Evolutionary conservation across 352 stramenopile genomes (phyloP), one percentile per base, ranked within the genome.

Genomic region (Phytopythium mirpurense): DNA sequence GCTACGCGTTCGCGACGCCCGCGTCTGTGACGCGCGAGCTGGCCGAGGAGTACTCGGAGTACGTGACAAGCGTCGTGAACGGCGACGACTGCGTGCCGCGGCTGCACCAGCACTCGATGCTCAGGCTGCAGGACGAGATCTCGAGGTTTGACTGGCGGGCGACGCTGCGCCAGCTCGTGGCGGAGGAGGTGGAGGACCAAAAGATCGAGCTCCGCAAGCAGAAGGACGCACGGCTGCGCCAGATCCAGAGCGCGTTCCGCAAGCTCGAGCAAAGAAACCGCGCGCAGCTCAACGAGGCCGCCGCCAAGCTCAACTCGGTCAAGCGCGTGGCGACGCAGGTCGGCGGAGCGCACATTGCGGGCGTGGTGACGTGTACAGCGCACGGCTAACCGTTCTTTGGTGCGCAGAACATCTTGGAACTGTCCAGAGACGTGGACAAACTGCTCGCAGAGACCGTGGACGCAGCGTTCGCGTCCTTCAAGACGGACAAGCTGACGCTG

Each of bases 31-130:
- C 81, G 6, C 58, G 58, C 6, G 66, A 88, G 9, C 44, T 94
- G 19, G 83, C 83, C 2, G 53, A 63, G 24, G 59, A 57, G 10
- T 90, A 77, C 40, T 59, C 70, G 14, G 71, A 73, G 27, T 78
- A 76, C 42, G 78, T 94, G 14, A 91, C 80, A 10, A 78, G 68
- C 3, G 67, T 94, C 27, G 75, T 94, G 31, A 81, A 89, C 35
- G 81, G 81, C 21, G 86, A 91, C 57, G 83, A 94, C 63, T 92
- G 81, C 50, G 80, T 94, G 16, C 83, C 83, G 11, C 78, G 83
- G 16, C 60, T 92, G 35, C 83, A 91, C 41, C 78, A 90, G 54
- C 75, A 90, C 57, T 90, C 77, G 42, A 65, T 94, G 29, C 37
- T 80, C 9, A 62, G 72, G 23, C 54, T 94, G 35, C 81, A 89